Base-by-base conservation (phyloP, 371 early-diverging fungal genomes). In the Capillidium heterosporum region DNA sequence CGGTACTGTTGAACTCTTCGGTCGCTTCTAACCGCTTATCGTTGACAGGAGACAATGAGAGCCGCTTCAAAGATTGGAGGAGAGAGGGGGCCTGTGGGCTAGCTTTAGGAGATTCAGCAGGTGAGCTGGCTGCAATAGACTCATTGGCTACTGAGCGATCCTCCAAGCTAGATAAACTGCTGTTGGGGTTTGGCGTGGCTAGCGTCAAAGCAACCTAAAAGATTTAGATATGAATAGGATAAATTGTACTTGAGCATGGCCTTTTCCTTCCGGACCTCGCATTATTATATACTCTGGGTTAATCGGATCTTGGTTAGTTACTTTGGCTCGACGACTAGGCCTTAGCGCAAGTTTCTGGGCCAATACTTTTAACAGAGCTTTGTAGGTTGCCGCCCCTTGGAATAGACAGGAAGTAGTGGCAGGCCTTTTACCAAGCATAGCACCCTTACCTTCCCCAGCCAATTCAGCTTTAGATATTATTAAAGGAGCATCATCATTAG, bases 251-350 rank as follows among this genome's bases (percentile, higher is more conserved):
- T 85, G 88, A 35, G 85, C 84, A 61, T 83, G 82, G 3, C 88
- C 88, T 67, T 80, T 82, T n/a, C 83, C 85, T 29, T 79, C 75
- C 8, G 88, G 88, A 5, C 86, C 88, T 24, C 88, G 74, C 88
- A 87, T 87, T 81, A 85, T 82, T 28, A 87, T 74, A 67, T 82
- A 85, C 60, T 87, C 85, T 15, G 80, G 83, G 8, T 10, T 21
- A 81, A 76, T 41, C 68, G 69, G 1, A 66, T 63, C 19, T 66
- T 65, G 44, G 68, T 67, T 19, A 13, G 39, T 42, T 23, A 59
- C 41, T 50, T 67, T 63, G 56, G 66, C 67, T 40, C 66, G 53
- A 44, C 57, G 61, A 17, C 59, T 64, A 35, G 63, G 60, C 32
- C 77, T 76, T 32, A 75, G 69, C 2, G 76, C 68, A 13, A 80